phyloP scores from a whole-genome alignment of 2,329 filamentous ascomycete genomes.

The Fusarium solani-melongenae region DNA sequence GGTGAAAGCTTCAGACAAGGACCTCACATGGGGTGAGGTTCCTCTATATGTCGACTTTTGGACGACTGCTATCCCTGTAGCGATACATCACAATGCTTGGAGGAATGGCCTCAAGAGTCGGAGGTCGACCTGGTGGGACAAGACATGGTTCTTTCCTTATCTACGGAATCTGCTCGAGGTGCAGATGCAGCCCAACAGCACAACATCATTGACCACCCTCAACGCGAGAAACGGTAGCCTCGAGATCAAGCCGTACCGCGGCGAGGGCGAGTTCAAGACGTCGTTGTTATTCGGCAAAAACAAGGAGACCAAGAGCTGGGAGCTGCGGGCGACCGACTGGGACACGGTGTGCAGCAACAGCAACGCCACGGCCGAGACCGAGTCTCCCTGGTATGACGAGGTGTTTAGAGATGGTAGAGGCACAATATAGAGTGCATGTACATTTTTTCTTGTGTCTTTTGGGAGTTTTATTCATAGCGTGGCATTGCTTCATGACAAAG shows the following conservation, averaged over 20 bases:
- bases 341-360: constrained; percentile 32
- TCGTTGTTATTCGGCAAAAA: constrained; percentile 38
- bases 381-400: constrained; percentile 36
- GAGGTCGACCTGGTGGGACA: constrained; percentile 39
- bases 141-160: constrained; percentile 42
- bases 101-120: constrained; percentile 39
- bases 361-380: constrained; percentile 17
- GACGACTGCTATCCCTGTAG: constrained; percentile 38
- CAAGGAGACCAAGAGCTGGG: constrained; percentile 31
- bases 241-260: constrained; percentile 26
- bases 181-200: constrained; percentile 27
- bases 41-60: constrained; percentile 40
- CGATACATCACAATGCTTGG: constrained; percentile 43
- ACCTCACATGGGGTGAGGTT: constrained; percentile 33
- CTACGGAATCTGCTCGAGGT: constrained; percentile 34
- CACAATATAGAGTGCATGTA: constrained; percentile 16
- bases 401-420: constrained; percentile 39
- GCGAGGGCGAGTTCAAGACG: constrained; percentile 5
- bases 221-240: constrained; percentile 21
- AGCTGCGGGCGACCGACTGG: constrained; percentile 33
- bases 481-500: constrained; percentile 9
- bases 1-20: neutral
- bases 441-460: neutral
- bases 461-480: constrained; percentile 34
- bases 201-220: constrained; percentile 24